Evolutionary conservation across 257 asterid genomes (phyloP), one percentile per base, ranked within the genome.

Genomic region (Anisodus acutangulus): DNA sequence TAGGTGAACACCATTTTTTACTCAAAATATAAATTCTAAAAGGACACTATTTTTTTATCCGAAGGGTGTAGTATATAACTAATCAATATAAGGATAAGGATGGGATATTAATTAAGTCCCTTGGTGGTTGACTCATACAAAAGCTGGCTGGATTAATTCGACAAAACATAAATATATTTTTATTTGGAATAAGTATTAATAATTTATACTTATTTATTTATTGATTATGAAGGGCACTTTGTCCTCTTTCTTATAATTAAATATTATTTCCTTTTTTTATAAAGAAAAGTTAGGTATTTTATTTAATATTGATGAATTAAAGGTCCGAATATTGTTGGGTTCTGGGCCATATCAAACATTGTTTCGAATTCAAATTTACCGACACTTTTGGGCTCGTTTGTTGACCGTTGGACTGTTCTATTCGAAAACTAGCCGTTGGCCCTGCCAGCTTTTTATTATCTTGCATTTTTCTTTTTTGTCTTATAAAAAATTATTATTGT

Each of bases 391-490:
- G 72, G 60, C 58, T 66, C 5, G 37, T 62, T 49, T 62, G 31
- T 49, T 81, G 76, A 81, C 84, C 84, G 84, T 81, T 81, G 62
- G 62, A 19, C 72, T 3, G 9, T 81, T 47, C 39, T 62, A 43
- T 81, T 63, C 76, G 43, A 81, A 58, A 81, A 76, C 84, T 81
- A 81, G 84, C 84, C 84, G 84, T 81, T 81, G 47, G 26, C 31
- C 45, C 9, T 81, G 76, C 45, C 84, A 80, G 74, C 81, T 2
- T 49, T 74, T 19, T 19, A 19, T 49, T 74, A 47, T 74, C 43
- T 74, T 74, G 43, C 43, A 10, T 19, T 71, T 41, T 41, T 41
- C 45, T 41, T 41, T 41, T 41, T 6, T 41, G 4, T 31, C 35
- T 31, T 31, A 31, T 31, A 31, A 31, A 31, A 31, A 31, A 1